Conservation (phyloP, 2,329 filamentous ascomycete genomes). For the Thielaviopsis ethacetica region DNA sequence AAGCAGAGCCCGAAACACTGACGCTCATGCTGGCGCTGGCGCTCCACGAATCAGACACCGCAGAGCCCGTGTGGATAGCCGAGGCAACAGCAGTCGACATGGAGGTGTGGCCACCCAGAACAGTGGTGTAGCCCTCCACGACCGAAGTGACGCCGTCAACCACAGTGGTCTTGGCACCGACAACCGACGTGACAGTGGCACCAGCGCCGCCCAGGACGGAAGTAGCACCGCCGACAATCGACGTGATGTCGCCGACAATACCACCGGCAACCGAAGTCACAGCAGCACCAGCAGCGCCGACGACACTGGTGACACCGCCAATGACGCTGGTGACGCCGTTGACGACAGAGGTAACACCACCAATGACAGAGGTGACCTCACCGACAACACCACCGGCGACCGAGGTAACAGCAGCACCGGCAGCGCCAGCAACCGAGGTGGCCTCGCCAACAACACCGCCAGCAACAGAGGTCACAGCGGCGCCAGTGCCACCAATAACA, state of each 20-base stretch:
- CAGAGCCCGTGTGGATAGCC: background rate
- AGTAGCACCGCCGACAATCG: background rate
- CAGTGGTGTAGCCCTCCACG: background rate
- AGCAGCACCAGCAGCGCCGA: background rate
- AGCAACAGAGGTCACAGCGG: background rate
- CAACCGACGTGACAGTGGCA: background rate
- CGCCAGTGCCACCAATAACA: background rate
- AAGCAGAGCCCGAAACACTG: background rate
- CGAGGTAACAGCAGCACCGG: background rate
- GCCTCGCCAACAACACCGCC: background rate
- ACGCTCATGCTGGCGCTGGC: background rate
- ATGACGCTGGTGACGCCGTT: background rate
- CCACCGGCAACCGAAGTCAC: too few species aligned
- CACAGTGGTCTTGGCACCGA: background rate
- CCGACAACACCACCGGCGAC: background rate
- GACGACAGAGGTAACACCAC: background rate
- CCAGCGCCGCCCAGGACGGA: background rate
- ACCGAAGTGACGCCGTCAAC: too few species aligned
- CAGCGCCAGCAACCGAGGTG: background rate
- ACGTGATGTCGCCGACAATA: too few species aligned
- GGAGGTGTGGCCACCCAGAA: background rate
- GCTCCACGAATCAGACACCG: background rate
- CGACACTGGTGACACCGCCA: background rate
- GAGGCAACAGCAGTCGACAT: background rate
- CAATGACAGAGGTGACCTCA: background rate